phyloP scores from a whole-genome alignment of 1,284 basidiomycete species.

The Butyriboletus appendiculatus region DNA sequence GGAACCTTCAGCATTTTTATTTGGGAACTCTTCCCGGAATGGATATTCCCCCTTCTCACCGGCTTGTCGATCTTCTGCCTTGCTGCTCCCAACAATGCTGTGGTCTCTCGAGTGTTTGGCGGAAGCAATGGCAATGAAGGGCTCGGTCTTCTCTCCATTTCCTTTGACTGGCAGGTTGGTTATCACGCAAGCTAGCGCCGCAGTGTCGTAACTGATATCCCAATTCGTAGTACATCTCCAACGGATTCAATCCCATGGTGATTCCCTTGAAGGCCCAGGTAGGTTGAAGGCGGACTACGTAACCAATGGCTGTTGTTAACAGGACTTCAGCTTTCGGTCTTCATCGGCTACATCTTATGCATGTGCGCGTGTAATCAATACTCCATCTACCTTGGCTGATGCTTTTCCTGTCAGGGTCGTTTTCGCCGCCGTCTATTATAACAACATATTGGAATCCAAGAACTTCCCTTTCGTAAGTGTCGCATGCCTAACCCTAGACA shows the following conservation, averaged over 20 bases:
- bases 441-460: slow-evolving; percentile 49
- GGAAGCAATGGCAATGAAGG: slow-evolving; percentile 63
- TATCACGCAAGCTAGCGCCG: neutral
- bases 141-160: slow-evolving; percentile 50
- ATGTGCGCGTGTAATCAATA: slow-evolving; percentile 33
- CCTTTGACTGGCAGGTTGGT: slow-evolving; percentile 55
- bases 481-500: neutral
- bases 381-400: slow-evolving; percentile 1
- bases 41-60: slow-evolving; percentile 50
- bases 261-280: slow-evolving; percentile 47
- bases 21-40: slow-evolving; percentile 56
- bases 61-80: slow-evolving; percentile 60
- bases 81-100: slow-evolving; percentile 47
- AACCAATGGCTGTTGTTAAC: neutral
- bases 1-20: slow-evolving; percentile 42
- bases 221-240: slow-evolving; percentile 44
- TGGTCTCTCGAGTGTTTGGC: slow-evolving; percentile 59
- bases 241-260: slow-evolving; percentile 42
- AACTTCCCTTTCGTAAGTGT: slow-evolving; percentile 48
- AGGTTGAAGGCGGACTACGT: neutral
- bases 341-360: slow-evolving; percentile 47
- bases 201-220: neutral
- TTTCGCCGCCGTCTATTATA: slow-evolving; percentile 44
- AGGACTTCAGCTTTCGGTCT: slow-evolving; percentile 37
- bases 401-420: slow-evolving; percentile 35